Percentiles rank a stretch among this genome's conserved stretches.
phyloP scores from a whole-genome alignment of 2,329 filamentous ascomycete genomes.

The Akanthomyces lecanii region DNA sequence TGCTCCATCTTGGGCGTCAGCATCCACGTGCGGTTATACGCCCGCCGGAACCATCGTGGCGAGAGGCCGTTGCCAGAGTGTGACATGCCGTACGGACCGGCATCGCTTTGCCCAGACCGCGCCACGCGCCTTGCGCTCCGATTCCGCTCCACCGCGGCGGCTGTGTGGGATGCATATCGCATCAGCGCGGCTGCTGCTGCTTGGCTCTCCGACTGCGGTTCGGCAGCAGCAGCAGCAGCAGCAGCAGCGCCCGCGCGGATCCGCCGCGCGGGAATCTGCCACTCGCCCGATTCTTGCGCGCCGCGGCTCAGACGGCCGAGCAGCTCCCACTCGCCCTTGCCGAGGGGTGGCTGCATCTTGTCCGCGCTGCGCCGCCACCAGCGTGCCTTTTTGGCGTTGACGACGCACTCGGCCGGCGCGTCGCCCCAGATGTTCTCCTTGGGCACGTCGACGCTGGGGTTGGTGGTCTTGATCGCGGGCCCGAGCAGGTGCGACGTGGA shows the following conservation, averaged over 20 bases:
- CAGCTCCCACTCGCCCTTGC: slow-evolving; percentile 50
- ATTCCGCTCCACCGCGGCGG: slow-evolving; percentile 7
- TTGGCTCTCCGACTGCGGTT: not conserved
- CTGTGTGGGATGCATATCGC: not conserved
- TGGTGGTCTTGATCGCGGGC: slow-evolving; percentile 25
- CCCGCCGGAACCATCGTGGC: slow-evolving; percentile 41
- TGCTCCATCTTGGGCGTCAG: slow-evolving; percentile 40
- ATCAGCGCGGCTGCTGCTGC: not conserved
- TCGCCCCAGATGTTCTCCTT: slow-evolving; percentile 47
- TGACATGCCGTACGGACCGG: slow-evolving; percentile 35
- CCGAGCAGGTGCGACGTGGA: slow-evolving; percentile 26
- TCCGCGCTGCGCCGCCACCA: slow-evolving; percentile 45
- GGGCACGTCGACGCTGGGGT: slow-evolving; percentile 37
- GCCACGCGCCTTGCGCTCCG: slow-evolving; percentile 23
- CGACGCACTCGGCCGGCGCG: slow-evolving; percentile 35
- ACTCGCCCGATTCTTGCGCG: slow-evolving; percentile 32
- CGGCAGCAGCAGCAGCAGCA: too few species aligned
- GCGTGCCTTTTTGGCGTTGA: slow-evolving; percentile 39
- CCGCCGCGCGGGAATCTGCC: slow-evolving; percentile 31
- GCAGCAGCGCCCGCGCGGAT: not conserved
- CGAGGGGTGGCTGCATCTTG: slow-evolving; percentile 52
- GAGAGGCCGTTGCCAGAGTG: slow-evolving; percentile 31
- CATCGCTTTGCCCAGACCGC: slow-evolving; percentile 33
- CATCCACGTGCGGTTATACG: slow-evolving; percentile 45
- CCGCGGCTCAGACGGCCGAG: slow-evolving; percentile 45